phyloP scores from a whole-genome alignment of 495 filamentous ascomycete species.

The Aspergillus baeticus region DNA sequence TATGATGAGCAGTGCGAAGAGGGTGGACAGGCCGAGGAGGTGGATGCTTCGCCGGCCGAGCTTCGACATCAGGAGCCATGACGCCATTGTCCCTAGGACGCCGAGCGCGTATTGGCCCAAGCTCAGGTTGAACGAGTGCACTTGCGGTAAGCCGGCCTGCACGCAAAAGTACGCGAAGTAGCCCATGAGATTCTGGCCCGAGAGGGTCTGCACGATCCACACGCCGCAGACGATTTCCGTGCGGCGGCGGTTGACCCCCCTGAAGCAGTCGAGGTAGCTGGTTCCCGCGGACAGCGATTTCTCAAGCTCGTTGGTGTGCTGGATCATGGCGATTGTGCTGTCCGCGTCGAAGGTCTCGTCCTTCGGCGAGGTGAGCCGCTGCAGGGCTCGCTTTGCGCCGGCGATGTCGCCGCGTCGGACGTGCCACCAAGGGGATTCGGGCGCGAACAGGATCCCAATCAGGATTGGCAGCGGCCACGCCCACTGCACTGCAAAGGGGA shows the following conservation, averaged over 20 bases:
- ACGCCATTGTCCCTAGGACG: slow-evolving; percentile 59
- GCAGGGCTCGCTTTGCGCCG: slow-evolving; percentile 64
- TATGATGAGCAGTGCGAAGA: slow-evolving; percentile 58
- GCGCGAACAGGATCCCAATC: slow-evolving; percentile 66
- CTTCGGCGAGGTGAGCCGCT: slow-evolving; percentile 56
- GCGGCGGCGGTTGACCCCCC: slow-evolving; percentile 62
- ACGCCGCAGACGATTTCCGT: slow-evolving; percentile 67
- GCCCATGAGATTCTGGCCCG: slow-evolving; percentile 66
- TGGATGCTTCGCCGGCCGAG: slow-evolving; percentile 66
- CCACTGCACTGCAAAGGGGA: slow-evolving; percentile 76
- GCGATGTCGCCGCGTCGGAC: slow-evolving; percentile 66
- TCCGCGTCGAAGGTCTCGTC: slow-evolving; percentile 65
- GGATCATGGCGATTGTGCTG: slow-evolving; percentile 81
- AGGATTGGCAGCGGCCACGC: slow-evolving; percentile 78
- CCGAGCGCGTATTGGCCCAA: slow-evolving; percentile 66
- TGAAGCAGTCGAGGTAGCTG: slow-evolving; percentile 66
- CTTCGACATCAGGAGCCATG: slow-evolving; percentile 63
- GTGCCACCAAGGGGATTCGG: slow-evolving; percentile 82
- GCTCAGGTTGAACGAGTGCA: slow-evolving; percentile 62
- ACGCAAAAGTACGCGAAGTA: slow-evolving; percentile 70
- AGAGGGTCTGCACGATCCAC: slow-evolving; percentile 72
- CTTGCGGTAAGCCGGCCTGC: slow-evolving; percentile 58
- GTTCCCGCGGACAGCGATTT: slow-evolving; percentile 55
- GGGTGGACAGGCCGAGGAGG: slow-evolving; percentile 55
- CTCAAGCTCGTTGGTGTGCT: slow-evolving; percentile 66